Evolutionary conservation across 306 rosid species (phyloP), one percentile per base, ranked within the genome.

Genomic region (Quercus mongolica): DNA sequence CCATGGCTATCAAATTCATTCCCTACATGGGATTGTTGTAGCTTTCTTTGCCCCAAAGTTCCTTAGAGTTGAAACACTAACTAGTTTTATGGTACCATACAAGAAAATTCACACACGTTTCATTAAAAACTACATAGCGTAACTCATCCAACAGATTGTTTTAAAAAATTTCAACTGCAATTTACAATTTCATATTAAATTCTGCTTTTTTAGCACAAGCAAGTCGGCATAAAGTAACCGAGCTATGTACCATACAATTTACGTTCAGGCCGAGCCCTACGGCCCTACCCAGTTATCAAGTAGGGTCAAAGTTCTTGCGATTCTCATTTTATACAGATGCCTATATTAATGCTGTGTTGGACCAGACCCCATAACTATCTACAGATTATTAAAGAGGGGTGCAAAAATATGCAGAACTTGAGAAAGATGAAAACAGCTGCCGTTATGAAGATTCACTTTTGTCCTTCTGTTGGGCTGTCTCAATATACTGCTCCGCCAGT

Each of bases 401-500:
- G 23, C 81, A 38, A 76, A 54, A 79, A 51, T 54, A 38, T n/a
- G 81, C 71, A 62, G 59, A 79, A 35, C 78, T 44, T 49, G 26
- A 38, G 19, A 67, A 58, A 35, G 70, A 38, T 20, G 56, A n/a
- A 44, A 77, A 71, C 14, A 44, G 55, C 79, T 4, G 13, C 55
- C 23, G 77, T 76, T 77, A 79, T 19, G 17, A 52, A 21, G 78
- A 56, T 68, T 91, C 89, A 59, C 78, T 20, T 79, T 82, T 84
- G 76, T 81, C 87, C 82, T 90, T 89, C 76, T 92, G 90, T 76
- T 85, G 97, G 75, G 93, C 91, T 52, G 99, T 62, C 88, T 96
- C 97, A 21, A 85, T 88, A 59, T 96, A 96, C 89, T 93, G 94
- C 89, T 88, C 96, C 0, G 98, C 97, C 5, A 96, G 99, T 84